Evolutionary conservation across 1,284 basidiomycete genomes (phyloP).

Genomic region (Pseudozyma thailandica): DNA sequence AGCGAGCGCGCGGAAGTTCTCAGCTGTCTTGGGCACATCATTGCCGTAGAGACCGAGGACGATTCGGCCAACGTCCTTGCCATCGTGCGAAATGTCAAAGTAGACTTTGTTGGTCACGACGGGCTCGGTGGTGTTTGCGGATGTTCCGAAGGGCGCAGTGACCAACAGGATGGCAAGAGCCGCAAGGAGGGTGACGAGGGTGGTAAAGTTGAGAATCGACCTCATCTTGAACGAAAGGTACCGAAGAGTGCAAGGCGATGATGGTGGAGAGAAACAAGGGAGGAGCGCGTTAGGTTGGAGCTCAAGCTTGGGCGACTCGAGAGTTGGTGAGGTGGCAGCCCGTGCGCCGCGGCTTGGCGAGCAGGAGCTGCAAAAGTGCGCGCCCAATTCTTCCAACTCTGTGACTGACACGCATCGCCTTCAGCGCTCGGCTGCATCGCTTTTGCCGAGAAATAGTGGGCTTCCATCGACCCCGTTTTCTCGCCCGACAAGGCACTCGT

Average conservation of each 20-base stretch:
- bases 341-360: neutral
- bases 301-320: neutral
- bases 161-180: slow-evolving; percentile 37
- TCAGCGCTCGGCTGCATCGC: neutral
- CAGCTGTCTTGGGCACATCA: slow-evolving; percentile 61
- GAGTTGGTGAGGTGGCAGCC: neutral
- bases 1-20: slow-evolving; percentile 65
- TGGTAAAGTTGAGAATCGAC: slow-evolving; percentile 70
- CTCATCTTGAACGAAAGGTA: slow-evolving; percentile 16
- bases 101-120: slow-evolving; percentile 58
- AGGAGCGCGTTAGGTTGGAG: neutral
- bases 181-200: slow-evolving; percentile 68
- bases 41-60: slow-evolving; percentile 62
- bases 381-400: slow-evolving; percentile 1
- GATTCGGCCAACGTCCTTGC: slow-evolving; percentile 61
- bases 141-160: slow-evolving; percentile 56
- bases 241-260: neutral
- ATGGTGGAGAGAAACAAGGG: neutral
- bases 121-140: slow-evolving; percentile 51
- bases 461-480: neutral
- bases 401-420: too few species aligned
- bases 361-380: neutral
- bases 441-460: neutral
- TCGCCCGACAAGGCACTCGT: neutral
- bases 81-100: slow-evolving; percentile 66